Conservation (phyloP, 352 stramenopile species). For the Aphanomyces invadans region DNA sequence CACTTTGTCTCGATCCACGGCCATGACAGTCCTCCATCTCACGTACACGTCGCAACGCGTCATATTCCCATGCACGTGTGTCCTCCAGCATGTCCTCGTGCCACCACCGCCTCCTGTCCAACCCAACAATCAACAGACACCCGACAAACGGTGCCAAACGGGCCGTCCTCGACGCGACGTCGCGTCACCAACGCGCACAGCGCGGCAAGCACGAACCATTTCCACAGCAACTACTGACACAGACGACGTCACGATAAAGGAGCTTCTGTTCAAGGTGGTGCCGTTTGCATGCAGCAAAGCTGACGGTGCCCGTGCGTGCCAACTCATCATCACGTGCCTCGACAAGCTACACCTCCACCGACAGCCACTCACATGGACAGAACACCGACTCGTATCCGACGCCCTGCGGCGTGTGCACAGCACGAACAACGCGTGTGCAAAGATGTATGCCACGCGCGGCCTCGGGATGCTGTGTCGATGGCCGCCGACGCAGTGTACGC, state of each 20-base stretch:
- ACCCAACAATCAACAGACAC: too few species aligned
- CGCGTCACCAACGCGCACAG: background rate
- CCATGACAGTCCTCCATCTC: background rate
- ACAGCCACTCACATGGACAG: background rate
- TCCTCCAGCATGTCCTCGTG: background rate
- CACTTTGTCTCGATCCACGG: too few species aligned
- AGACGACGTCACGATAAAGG: background rate
- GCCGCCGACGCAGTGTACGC: background rate
- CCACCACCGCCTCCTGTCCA: too few species aligned
- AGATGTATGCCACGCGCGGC: constrained; percentile 8
- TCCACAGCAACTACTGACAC: background rate
- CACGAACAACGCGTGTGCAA: constrained; percentile 9
- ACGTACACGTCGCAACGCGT: background rate
- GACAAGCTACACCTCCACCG: background rate
- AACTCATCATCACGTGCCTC: background rate
- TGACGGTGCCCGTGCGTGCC: background rate
- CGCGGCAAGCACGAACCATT: too few species aligned
- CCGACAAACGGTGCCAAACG: too few species aligned
- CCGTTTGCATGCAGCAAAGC: background rate
- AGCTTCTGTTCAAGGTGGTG: background rate
- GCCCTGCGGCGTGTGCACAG: background rate
- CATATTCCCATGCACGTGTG: background rate
- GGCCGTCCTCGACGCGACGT: too few species aligned
- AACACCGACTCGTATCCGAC: background rate
- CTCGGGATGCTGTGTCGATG: background rate